Conservation (phyloP, 108 stramenopile genomes). For the Nannochloropsis oceanica region DNA sequence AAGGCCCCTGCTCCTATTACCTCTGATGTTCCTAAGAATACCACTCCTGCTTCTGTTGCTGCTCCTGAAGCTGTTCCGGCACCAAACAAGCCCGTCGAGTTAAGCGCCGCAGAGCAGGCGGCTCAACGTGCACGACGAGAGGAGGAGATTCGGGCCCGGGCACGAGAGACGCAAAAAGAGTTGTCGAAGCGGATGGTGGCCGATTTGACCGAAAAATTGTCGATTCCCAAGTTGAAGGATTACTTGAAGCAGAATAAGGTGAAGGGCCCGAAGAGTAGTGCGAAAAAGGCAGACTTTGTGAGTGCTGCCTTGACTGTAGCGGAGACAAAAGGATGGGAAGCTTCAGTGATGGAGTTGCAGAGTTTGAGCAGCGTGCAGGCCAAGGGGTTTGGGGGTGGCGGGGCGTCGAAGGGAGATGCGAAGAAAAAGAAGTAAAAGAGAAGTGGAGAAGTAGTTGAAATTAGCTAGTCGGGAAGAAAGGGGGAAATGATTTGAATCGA, state of each 20-base stretch:
- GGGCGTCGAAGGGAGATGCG: neutral
- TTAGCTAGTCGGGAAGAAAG: too few relatives aligned
- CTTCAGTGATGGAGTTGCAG: neutral
- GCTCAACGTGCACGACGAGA: neutral
- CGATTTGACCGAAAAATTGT: neutral
- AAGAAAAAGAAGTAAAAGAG: neutral
- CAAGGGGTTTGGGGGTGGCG: neutral
- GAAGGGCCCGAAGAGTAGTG: neutral
- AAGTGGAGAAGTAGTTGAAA: too few relatives aligned
- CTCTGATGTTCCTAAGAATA: neutral
- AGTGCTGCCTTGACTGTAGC: neutral
- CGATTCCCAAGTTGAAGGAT: neutral
- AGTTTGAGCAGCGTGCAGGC: neutral
- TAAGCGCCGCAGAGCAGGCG: neutral
- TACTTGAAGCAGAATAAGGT: neutral
- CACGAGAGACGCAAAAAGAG: neutral
- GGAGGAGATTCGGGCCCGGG: neutral
- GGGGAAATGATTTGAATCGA: too few relatives aligned
- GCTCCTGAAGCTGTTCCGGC: neutral
- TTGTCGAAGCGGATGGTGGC: neutral
- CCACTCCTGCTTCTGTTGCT: neutral
- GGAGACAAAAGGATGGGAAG: neutral
- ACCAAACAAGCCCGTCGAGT: neutral
- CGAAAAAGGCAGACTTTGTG: neutral
- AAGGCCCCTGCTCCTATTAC: neutral